These are phyloP conservation scores for Torrubiellomyces zombiae DNA, from an alignment of 2,329 filamentous ascomycete genomes.

Conservation along the genomic window DNA sequence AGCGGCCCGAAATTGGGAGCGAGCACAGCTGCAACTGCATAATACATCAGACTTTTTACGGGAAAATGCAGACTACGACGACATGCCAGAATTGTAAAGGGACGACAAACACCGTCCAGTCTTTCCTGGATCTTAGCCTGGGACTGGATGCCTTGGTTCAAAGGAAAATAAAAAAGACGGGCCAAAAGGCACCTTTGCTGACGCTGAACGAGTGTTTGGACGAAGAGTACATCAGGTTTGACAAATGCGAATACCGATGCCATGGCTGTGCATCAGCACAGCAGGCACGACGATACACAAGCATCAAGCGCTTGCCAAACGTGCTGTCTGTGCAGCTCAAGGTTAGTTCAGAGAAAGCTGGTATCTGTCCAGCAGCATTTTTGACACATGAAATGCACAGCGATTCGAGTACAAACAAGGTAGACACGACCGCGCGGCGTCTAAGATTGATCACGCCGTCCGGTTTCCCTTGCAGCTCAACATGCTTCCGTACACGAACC, in stretches of 20 bases:
- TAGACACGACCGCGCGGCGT: conserved; percentile 48
- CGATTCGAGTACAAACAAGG: conserved; percentile 59
- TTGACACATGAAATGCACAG: conserved; percentile 13
- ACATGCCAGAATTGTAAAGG: conserved; percentile 81
- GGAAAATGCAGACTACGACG: conserved; percentile 76
- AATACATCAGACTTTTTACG: conserved; percentile 87
- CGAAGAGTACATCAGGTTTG: conserved; percentile 70
- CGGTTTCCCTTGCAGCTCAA: conserved; percentile 77
- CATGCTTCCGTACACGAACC: conserved; percentile 76
- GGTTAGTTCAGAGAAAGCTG: conserved; percentile 26
- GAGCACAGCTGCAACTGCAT: conserved; percentile 68
- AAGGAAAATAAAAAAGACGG: conserved; percentile 39
- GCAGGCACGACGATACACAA: conserved; percentile 69
- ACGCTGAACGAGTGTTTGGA: conserved; percentile 61
- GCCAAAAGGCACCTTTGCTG: conserved; percentile 23
- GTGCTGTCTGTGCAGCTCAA: conserved; percentile 88
- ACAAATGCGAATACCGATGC: conserved; percentile 83
- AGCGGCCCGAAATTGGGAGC: conserved; percentile 39
- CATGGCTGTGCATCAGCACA: conserved; percentile 61
- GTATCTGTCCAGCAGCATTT: neutral
- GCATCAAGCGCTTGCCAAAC: conserved; percentile 70
- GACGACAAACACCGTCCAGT: conserved; percentile 67
- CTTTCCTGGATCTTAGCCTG: conserved; percentile 78
- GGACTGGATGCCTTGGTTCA: conserved; percentile 65
- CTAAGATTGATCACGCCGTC: conserved; percentile 77